A percentile compares a stretch with the other conserved stretches of the same genome.
phyloP scores from a whole-genome alignment of 306 rosid species.

The Dryas alaskensis region DNA sequence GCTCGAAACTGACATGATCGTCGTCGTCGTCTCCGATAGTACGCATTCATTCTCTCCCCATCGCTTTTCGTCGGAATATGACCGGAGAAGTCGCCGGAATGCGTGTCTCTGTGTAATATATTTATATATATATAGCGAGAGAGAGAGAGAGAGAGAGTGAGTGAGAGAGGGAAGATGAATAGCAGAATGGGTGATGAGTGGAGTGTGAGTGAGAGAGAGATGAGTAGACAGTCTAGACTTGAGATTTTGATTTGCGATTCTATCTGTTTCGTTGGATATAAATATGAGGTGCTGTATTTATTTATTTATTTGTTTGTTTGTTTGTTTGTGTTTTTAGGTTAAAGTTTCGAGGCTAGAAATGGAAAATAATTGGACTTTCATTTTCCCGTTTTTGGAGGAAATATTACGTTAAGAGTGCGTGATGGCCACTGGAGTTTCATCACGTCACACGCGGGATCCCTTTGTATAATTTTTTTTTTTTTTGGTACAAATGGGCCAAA shows the following conservation, averaged over 20 bases:
- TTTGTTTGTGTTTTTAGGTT: not conserved
- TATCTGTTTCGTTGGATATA: constrained; percentile 47
- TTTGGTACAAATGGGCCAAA: no score
- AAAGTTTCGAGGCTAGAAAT: not conserved
- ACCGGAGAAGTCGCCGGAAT: constrained; percentile 29
- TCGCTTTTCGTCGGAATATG: constrained; percentile 27
- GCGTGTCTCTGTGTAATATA: not conserved
- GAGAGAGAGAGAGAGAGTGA: constrained; percentile 8
- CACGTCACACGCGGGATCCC: not conserved
- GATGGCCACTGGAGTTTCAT: constrained; percentile 3
- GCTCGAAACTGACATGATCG: constrained; percentile 73
- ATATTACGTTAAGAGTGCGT: constrained; percentile 13
- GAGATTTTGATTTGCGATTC: constrained; percentile 30
- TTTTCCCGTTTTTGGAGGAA: constrained; percentile 20
- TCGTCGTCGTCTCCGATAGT: not conserved
- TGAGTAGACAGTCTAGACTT: constrained; percentile 7
- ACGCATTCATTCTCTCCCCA: constrained; percentile 59
- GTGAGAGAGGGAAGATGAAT: not conserved
- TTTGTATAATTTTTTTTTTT: not conserved
- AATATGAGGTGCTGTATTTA: constrained; percentile 35
- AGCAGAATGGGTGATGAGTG: constrained; percentile 14
- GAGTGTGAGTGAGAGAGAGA: not conserved
- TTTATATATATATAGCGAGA: constrained; percentile 1
- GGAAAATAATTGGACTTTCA: not conserved
- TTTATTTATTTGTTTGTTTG: not conserved